phyloP scores from a whole-genome alignment of 225 moss, liverwort and hornwort species.

The Marchantia polymorpha region DNA sequence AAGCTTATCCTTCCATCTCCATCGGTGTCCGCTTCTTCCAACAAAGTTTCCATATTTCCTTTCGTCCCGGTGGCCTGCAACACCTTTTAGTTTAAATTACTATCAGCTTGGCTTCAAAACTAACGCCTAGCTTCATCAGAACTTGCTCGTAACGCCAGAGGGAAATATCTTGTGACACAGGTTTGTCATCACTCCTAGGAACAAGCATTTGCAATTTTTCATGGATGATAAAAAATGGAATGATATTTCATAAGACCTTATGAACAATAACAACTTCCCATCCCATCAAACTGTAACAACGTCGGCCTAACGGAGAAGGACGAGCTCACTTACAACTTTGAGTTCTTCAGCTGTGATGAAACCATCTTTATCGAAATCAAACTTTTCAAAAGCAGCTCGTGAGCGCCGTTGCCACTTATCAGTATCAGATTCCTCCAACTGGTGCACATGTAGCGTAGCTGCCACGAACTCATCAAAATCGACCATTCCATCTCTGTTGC shows the following conservation, averaged over 20 bases:
- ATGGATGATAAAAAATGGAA: too few relatives aligned
- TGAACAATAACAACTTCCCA: not conserved
- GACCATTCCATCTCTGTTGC: constrained; percentile 89
- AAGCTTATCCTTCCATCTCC: constrained; percentile 91
- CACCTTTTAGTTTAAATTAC: constrained; percentile 10
- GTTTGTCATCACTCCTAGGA: too few relatives aligned
- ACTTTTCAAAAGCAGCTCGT: constrained; percentile 87
- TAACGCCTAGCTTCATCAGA: not conserved
- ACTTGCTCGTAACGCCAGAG: not conserved
- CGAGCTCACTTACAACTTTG: constrained; percentile 55
- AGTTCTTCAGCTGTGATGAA: constrained; percentile 85
- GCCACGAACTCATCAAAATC: constrained; percentile 97
- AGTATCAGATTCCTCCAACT: constrained; percentile 77
- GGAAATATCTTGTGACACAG: not conserved
- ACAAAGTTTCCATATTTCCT: constrained; percentile 76
- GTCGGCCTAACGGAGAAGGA: not conserved
- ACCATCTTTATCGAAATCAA: constrained; percentile 90
- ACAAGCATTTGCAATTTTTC: too few relatives aligned
- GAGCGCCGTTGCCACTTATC: constrained; percentile 82
- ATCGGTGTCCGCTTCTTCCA: constrained; percentile 93
- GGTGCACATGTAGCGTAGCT: constrained; percentile 91
- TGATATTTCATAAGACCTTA: too few relatives aligned
- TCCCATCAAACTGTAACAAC: not conserved
- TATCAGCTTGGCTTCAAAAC: not conserved
- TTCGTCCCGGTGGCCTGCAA: constrained; percentile 80